Conservation (phyloP, 2,329 filamentous ascomycete genomes). For the Colletotrichum eleusines region DNA sequence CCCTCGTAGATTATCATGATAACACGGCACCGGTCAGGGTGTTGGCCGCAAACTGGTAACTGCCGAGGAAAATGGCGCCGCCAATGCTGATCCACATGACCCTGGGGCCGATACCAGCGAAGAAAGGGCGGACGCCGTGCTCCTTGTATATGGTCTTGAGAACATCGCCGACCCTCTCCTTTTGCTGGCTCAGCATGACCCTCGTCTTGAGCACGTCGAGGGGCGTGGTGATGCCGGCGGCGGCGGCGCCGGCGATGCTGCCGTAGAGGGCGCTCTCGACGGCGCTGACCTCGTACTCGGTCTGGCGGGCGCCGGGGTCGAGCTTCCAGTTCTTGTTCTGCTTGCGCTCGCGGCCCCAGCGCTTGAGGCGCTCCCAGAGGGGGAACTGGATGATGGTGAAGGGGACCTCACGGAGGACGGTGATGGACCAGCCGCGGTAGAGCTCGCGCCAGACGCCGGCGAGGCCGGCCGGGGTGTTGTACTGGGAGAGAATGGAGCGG, state of each 20-base stretch:
- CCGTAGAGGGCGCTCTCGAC: constrained; percentile 88
- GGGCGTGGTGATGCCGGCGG: constrained; percentile 90
- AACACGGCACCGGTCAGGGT: constrained; percentile 63
- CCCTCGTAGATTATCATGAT: background rate
- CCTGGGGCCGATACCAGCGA: constrained; percentile 82
- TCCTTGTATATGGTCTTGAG: constrained; percentile 73
- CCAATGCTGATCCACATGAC: constrained; percentile 96
- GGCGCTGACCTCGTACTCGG: constrained; percentile 68
- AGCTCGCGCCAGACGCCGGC: constrained; percentile 80
- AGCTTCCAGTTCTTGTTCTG: constrained; percentile 30
- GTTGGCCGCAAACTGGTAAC: constrained; percentile 91
- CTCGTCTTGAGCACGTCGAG: constrained; percentile 97
- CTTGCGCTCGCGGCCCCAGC: constrained; percentile 65
- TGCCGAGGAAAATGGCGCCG: constrained; percentile 93
- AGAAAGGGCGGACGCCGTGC: constrained; percentile 76
- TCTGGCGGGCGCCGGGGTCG: constrained; percentile 29
- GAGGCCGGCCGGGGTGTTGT: constrained; percentile 55
- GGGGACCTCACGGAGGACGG: constrained; percentile 93
- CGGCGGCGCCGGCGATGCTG: constrained; percentile 83
- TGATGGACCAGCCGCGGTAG: constrained; percentile 93
- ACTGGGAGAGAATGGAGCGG: constrained; percentile 72
- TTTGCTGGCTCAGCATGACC: constrained; percentile 88
- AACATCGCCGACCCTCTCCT: constrained; percentile 69
- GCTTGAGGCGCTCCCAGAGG: constrained; percentile 94
- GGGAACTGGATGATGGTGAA: constrained; percentile 99